Base-by-base conservation (phyloP, 495 filamentous ascomycete species). In the Penicillium waksmanii region DNA sequence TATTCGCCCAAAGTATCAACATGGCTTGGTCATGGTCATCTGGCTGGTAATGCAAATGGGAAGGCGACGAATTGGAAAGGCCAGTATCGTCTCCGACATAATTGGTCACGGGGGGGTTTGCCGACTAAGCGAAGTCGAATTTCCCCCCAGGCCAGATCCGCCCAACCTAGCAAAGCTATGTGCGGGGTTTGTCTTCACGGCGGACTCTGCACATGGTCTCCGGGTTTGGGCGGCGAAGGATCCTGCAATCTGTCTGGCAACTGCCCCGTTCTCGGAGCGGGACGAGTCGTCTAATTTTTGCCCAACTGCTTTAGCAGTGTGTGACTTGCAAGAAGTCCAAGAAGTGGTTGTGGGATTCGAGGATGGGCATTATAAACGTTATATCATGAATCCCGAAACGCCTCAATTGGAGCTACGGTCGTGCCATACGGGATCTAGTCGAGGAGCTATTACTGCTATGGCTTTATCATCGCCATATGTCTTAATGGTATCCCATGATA, bases 71-170 rank as follows among this genome's bases (percentile, higher is more conserved):
- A 90, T 72, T 98, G 95, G 95, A 97, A 97, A 78, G 81, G 82
- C 53, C 89, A 95, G 63, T 98, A 93, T 73, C 92, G 89, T 65
- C 80, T 97, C 35, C 84, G 90, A 52, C 89, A 97, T 67, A 98
- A 98, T 71, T 98, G 95, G 95, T 84, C 87, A 17, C 85, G 82
- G 60, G 95, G 95, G 95, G 23, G 86, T 84, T 61, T 97, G 93
- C 59, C 85, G 84, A 46, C 84, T 96, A 3, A 88, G 87, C 27
- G 89, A 96, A 72, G 82, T 96, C 21, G 77, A 83, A 58, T 82
- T 97, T 33, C 80, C 85, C 19, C 75, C 82, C 54, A 74, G 83
- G 10, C 74, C 79, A 6, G 66, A 75, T 53, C 82, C 85, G 53
- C 83, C 82, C n/a, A 55, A 89, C 51, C 76, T 96, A 11, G 88